phyloP scores from a whole-genome alignment of 192 early-diverging fungal species.

The Mortierella antarctica region DNA sequence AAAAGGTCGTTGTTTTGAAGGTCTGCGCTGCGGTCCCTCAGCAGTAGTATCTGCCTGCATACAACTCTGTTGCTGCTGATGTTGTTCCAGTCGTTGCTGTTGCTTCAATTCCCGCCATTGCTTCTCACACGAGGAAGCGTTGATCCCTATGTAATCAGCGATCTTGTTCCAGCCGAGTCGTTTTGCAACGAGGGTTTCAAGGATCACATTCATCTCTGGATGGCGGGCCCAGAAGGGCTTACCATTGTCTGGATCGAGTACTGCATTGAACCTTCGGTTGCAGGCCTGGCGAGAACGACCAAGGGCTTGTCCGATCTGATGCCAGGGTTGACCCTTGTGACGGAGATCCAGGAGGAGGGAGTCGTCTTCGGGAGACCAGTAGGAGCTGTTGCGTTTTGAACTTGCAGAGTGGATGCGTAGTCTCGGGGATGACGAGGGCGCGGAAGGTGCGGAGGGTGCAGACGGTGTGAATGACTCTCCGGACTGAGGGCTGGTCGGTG shows the following conservation, averaged over 20 bases:
- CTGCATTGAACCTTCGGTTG: constrained; percentile 26
- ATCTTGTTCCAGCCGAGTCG: constrained; percentile 15
- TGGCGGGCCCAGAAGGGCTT: constrained; percentile 14
- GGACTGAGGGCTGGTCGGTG: neutral
- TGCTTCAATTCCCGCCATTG: constrained; percentile 16
- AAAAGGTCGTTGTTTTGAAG: neutral
- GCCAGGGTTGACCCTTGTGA: constrained; percentile 21
- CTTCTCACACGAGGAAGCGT: constrained; percentile 20
- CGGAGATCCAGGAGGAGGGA: constrained; percentile 5
- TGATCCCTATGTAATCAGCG: constrained; percentile 11
- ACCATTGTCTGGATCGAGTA: constrained; percentile 8
- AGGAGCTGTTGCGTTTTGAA: constrained; percentile 1
- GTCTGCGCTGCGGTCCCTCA: too few relatives aligned
- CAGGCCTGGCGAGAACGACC: constrained; percentile 28
- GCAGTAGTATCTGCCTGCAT: too few relatives aligned
- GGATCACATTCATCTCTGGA: neutral
- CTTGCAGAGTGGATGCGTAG: constrained; percentile 20
- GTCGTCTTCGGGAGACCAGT: constrained; percentile 23
- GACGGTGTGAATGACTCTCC: neutral
- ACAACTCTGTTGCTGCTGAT: too few relatives aligned
- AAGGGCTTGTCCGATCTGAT: constrained; percentile 15
- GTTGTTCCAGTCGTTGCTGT: neutral
- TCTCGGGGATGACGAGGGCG: neutral
- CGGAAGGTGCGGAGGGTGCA: neutral
- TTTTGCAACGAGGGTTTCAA: constrained; percentile 1